These are phyloP conservation scores for Xylariaceae sp. DNA, from an alignment of 2,329 filamentous ascomycete species.

Conservation along the genomic window DNA sequence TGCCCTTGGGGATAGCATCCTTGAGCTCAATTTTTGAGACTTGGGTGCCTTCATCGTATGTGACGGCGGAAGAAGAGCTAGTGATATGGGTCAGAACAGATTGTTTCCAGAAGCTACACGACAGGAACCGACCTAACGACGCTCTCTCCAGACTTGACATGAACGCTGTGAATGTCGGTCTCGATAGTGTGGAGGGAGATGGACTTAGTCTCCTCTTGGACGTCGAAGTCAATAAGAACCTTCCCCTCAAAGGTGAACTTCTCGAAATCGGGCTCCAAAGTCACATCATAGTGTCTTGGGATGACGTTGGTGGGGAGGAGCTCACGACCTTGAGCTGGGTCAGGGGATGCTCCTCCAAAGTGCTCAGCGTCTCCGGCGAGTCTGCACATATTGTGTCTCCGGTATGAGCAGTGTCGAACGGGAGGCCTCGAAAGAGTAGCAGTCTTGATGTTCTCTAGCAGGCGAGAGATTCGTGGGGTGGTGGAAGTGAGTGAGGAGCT, in stretches of 20 bases:
- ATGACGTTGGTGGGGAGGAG: slow-evolving; percentile 90
- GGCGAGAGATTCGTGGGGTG: slow-evolving; percentile 18
- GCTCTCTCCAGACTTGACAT: slow-evolving; percentile 64
- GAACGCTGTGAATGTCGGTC: slow-evolving; percentile 77
- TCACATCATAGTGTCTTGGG: slow-evolving; percentile 89
- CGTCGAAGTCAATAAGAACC: slow-evolving; percentile 84
- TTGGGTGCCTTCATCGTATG: slow-evolving; percentile 79
- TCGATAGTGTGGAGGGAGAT: slow-evolving; percentile 89
- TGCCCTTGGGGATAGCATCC: slow-evolving; percentile 71
- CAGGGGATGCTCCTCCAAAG: slow-evolving; percentile 59
- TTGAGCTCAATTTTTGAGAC: slow-evolving; percentile 80
- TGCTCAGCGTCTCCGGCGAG: slow-evolving; percentile 58
- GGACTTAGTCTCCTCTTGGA: slow-evolving; percentile 79
- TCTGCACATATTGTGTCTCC: slow-evolving; percentile 72
- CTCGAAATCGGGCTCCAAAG: slow-evolving; percentile 86
- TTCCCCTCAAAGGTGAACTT: slow-evolving; percentile 85
- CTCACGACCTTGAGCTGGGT: slow-evolving; percentile 65
- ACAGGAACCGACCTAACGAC: slow-evolving; percentile 46
- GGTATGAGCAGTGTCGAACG: slow-evolving; percentile 68
- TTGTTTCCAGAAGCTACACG: slow-evolving; percentile 5
- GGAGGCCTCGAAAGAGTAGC: slow-evolving; percentile 21
- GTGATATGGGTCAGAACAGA: slow-evolving; percentile 37
- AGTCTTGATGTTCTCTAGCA: slow-evolving; percentile 20
- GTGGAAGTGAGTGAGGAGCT: slow-evolving; percentile 23
- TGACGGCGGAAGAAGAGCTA: slow-evolving; percentile 66